A percentile compares a stretch with the other conserved stretches of the same genome.
These are phyloP conservation scores for Vicia sativa DNA, from an alignment of 306 rosid genomes.

Conservation along the genomic window DNA sequence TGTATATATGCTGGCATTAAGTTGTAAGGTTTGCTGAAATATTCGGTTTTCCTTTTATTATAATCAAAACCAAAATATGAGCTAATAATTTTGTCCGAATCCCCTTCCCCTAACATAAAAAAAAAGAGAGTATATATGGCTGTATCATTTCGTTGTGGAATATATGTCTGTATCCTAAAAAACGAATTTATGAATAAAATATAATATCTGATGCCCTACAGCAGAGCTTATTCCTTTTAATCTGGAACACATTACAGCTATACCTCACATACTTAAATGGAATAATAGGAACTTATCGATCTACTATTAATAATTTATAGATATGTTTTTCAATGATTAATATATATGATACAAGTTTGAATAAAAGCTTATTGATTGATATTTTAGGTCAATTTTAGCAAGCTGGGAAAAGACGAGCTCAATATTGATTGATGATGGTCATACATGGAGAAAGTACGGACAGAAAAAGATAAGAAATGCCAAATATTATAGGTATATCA, in stretches of 20 bases:
- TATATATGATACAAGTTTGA: neutral
- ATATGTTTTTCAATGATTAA: neutral
- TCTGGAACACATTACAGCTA: neutral
- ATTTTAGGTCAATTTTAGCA: constrained; percentile 35
- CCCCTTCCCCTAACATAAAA: too few relatives aligned
- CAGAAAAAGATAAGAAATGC: constrained; percentile 50
- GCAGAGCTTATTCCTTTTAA: neutral
- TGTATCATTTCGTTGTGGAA: neutral
- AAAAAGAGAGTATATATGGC: neutral
- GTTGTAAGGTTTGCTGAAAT: too few relatives aligned
- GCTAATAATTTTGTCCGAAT: too few relatives aligned
- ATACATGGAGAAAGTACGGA: constrained; percentile 71
- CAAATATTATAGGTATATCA: constrained; percentile 47
- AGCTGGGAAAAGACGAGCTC: constrained; percentile 41
- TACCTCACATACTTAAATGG: neutral
- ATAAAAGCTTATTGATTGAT: neutral
- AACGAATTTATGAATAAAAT: neutral
- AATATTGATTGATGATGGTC: constrained; percentile 48
- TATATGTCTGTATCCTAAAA: neutral
- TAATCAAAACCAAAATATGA: too few relatives aligned
- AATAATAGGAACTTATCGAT: neutral
- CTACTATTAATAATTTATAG: neutral
- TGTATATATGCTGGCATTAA: too few relatives aligned
- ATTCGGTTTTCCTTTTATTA: too few relatives aligned
- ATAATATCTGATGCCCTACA: neutral